Base-by-base conservation (phyloP, 2,329 filamentous ascomycete genomes). In the Cordyceps cateniannulata region DNA sequence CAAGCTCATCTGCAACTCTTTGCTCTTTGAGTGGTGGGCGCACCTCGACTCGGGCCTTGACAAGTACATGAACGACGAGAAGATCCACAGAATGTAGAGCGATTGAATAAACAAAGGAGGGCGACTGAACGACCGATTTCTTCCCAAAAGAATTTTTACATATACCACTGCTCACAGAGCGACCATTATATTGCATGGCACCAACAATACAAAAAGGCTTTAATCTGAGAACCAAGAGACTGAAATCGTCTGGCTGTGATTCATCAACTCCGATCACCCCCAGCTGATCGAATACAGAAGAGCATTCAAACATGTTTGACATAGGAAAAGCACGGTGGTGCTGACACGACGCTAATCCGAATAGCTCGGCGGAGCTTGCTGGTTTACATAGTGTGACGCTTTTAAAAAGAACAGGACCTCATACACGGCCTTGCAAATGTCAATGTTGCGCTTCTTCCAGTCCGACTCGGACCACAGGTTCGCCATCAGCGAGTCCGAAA, bases 21-120 rank as follows among this genome's bases (percentile, higher is more conserved):
- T 98, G 90, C 84, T 99, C 47, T 99, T 96, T 69, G 89, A 97
- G 75, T 99, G 95, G 95, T 99, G 95, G 95, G 81, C 87, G 71
- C 86, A 90, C 76, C 83, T 98, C 61, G 88, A 95, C 67, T 79
- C 83, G 25, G 90, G 89, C 10, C 80, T 98, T 67, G 89, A 96
- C 63, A 88, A 90, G 77, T 96, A 93, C 77, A 83, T 85, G 76
- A 88, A 91, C 71, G 93, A 98, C 80, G 85, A 86, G 72, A 81
- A 89, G 71, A 96, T 98, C 69, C 87, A 91, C 67, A 87, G 93
- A 67, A 97, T 97, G 93, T 74, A 67, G 65, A 58, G 54, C 8
- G 49, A 35, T 20, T 6, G 3, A 20, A 27, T n/a, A n/a, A n/a
- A n/a, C n/a, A n/a, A 53, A 47, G 27, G 12, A 8, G n/a, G 16